Evolutionary conservation across 2,329 filamentous ascomycete species (phyloP), one percentile per base, ranked within the genome.

Genomic region (Aquanectria penicillioides): DNA sequence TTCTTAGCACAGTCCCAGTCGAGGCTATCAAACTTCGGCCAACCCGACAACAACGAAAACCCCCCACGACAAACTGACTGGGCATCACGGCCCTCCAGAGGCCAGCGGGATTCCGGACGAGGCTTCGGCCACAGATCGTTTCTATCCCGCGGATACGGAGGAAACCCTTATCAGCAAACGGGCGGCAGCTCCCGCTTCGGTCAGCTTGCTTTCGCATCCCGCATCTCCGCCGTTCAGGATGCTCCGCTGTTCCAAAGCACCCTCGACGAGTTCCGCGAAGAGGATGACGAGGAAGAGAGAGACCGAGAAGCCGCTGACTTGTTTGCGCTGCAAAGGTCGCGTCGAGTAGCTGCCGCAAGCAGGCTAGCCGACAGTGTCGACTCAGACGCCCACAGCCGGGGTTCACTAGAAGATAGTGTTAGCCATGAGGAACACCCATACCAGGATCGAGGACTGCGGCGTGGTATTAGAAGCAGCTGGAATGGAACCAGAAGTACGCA

Each of bases 1-100:
- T 99, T 99, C 76, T 88, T 99, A 70, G 92, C 94, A 61, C 95
- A 98, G 86, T 97, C 94, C 67, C 94, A 97, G 82, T 97, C 94
- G 61, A 90, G 93, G 63, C 83, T 98, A 71, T 92, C 90, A 67
- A 87, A 81, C 75, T 88, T 93, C 60, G 85, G 81, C 78, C 86
- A 90, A 74, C 77, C 85, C 59, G 86, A 79, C 63, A 79, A 77
- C 61, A 78, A 75, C 43, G 69, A 67, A 26, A 58, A 62, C 33
- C 63, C 64, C 49, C 59, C 61, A 38, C 68, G 70, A 48, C 69
- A 70, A 59, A 52, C 66, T 60, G 75, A 77, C 66, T 74, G 74
- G 71, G 65, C 75, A 34, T 73, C 74, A n/a, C 70, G 75, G 23
- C 69, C 75, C 8, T 64, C 69, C 26, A 71, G 75, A 56, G 66